Base-by-base conservation (phyloP, 169 alveolate species). In the Eimeria tenella region DNA sequence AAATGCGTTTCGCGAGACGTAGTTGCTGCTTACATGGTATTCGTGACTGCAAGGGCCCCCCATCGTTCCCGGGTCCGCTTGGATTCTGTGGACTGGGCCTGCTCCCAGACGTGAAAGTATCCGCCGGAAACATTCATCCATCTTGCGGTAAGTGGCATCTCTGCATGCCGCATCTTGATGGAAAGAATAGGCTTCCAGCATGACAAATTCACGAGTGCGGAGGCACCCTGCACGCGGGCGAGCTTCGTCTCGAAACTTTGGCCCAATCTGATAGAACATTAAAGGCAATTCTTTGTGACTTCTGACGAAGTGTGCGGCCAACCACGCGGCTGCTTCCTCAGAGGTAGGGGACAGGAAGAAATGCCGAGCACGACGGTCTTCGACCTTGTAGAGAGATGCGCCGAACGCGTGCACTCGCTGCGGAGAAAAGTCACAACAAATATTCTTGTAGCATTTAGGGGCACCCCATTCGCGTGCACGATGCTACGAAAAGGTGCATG, bases 41-140 rank as follows among this genome's bases (percentile, higher is more conserved):
- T 83, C 90, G 77, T 83, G 90, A 75, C 90, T 83, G 62, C 90
- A 83, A 23, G 79, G 90, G 50, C 90, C 90, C 25, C 90, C 90
- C 90, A 83, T 83, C 42, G 90, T 31, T 25, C 90, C 90, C 7
- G 90, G 77, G 60, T 83, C 90, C 21, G 90, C 90, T 4, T 2
- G 73, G 10, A 83, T 60, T 83, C 90, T 83, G 90, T 60, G 21
- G 4, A 83, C 75, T 6, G 90, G 90, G 49, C 71, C 75, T 55
- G 90, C 62, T 19, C 90, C 90, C 62, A 83, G 63, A 65, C 90
- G 90, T 5, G 77, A 25, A 25, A 83, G 21, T 56, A 83, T 83
- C 60, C 75, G 75, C 25, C 90, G 55, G 77, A 83, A 58, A 11
- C 90, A 83, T 9, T 83, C 75, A 25, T 83, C 90, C 90, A 83